Evolutionary conservation across 331 rosid species (phyloP).

Genomic region (Cydonia oblonga): DNA sequence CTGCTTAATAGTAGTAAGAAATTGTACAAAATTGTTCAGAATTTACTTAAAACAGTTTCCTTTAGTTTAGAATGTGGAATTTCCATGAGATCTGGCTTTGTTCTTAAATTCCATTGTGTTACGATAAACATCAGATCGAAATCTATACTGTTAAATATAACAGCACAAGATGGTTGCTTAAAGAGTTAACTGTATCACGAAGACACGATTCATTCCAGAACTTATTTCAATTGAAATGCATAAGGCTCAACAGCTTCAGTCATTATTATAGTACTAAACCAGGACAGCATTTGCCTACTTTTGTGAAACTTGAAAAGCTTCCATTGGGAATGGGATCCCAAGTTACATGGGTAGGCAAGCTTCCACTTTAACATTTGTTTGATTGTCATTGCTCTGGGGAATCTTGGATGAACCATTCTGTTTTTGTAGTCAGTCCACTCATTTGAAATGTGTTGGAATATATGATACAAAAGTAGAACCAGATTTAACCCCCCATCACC

Average conservation of each 20-base stretch:
- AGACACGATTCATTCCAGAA: not conserved
- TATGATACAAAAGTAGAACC: not conserved
- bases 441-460: not conserved
- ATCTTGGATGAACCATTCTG: not conserved
- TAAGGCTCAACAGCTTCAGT: not conserved
- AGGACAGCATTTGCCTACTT: not conserved
- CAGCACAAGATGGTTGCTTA: not conserved
- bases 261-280: not conserved
- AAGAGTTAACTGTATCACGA: not conserved
- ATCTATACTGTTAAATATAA: not conserved
- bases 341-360: not conserved
- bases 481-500: not conserved
- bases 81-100: not conserved
- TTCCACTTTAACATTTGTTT: not conserved
- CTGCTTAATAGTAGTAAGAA: not conserved
- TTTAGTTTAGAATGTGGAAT: not conserved
- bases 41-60: not conserved
- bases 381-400: not conserved
- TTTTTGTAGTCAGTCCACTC: not conserved
- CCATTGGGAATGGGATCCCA: not conserved
- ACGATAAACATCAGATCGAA: not conserved
- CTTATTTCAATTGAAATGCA: not conserved
- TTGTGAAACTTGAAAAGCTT: not conserved
- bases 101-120: not conserved
- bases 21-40: constrained; percentile 4